Conservation (phyloP, 2,329 filamentous ascomycete species). For the Colletotrichum scovillei region DNA sequence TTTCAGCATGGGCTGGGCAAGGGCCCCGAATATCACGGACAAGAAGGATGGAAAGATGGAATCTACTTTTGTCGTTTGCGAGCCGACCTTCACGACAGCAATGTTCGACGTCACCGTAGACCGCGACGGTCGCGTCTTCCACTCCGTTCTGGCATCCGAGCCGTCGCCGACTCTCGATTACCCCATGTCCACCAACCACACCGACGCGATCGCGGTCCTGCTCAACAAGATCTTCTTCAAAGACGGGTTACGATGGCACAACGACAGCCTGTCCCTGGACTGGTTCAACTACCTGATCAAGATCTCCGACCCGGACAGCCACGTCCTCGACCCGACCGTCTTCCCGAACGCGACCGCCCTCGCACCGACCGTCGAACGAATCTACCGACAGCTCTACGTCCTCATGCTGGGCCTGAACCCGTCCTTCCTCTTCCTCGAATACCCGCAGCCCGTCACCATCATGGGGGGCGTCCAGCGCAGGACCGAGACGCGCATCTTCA, state of each 20-base stretch:
- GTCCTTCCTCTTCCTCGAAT: conserved; percentile 46
- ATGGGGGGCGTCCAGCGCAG: too few relatives aligned
- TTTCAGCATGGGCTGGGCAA: conserved; percentile 40
- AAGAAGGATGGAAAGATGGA: conserved; percentile 28
- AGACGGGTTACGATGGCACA: conserved; percentile 54
- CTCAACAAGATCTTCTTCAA: conserved; percentile 13
- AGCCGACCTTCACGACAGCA: conserved; percentile 42
- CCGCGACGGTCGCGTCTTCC: conserved; percentile 38
- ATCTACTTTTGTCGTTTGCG: conserved; percentile 40
- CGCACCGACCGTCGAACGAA: conserved; percentile 31
- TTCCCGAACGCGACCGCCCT: conserved; percentile 39
- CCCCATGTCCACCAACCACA: conserved; percentile 26
- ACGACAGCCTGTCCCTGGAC: conserved; percentile 54
- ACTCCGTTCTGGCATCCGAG: conserved; percentile 30
- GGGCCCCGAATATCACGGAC: conserved; percentile 29
- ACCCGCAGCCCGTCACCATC: background rate
- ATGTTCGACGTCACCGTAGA: conserved; percentile 49
- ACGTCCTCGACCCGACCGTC: conserved; percentile 45
- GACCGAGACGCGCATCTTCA: too few relatives aligned
- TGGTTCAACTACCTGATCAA: conserved; percentile 61
- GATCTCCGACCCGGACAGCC: conserved; percentile 40
- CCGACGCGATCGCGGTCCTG: conserved; percentile 27
- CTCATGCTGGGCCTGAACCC: conserved; percentile 54
- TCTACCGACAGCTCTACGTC: conserved; percentile 42
- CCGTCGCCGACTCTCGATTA: conserved; percentile 37